Evolutionary conservation across 371 early-diverging fungal genomes (phyloP), one percentile per base, ranked within the genome.

Genomic region (Mucor velutinosus): DNA sequence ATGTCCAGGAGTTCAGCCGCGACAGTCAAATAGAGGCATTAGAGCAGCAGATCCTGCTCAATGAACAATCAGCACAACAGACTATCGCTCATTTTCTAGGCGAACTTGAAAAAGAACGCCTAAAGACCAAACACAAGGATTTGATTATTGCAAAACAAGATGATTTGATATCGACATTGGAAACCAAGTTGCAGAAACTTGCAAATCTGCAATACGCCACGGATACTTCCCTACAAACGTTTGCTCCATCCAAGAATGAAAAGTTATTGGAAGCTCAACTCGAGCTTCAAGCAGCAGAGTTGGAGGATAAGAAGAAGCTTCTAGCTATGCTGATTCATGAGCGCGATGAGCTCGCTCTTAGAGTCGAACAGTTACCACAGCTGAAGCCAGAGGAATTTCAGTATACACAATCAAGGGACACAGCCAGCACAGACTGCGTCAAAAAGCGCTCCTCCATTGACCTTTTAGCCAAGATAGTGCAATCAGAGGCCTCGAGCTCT

Each of bases 91-190:
- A 75, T 23, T 76, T 74, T 19, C 60, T 77, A 8, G 37, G 43
- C 7, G 70, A 74, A 8, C 61, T 77, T 15, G 82, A 79, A 57
- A 61, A 41, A 19, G 70, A 81, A 30, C 69, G 77, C 4, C 39
- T 67, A 14, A 60, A 72, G 25, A 70, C 57, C 11, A 71, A 74
- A 17, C 41, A 41, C 10, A 25, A 33, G 37, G 21, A 41, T 81
- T 12, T 53, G 37, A 63, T 81, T 1, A 66, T 77, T 0, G 43
- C 67, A 37, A 77, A 81, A n/a, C 81, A 81, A 67, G 76, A 81
- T 25, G 64, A 68, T 12, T 45, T 78, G 7, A 81, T 81, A n/a
- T 14, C 39, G 1, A 70, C 55, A 11, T 59, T 81, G 11, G 79
- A 81, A 65, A 27, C 43, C 17, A 69, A 72, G 56, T 27, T 70